Conservation (phyloP, 768 basidiomycete species). For the Trametes elegans region DNA sequence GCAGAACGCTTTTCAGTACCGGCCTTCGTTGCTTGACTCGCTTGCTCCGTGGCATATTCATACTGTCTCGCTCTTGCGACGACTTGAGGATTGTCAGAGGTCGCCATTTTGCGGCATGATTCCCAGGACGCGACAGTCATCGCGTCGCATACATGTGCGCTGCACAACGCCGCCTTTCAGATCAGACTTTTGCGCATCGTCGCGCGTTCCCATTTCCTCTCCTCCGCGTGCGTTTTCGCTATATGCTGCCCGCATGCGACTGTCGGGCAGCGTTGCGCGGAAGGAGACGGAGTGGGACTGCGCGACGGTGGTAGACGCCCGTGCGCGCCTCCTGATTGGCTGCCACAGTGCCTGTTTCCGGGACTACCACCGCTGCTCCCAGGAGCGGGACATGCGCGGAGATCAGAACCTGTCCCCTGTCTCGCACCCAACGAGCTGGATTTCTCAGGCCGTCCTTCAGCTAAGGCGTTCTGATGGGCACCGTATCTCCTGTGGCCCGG, state of each 20-base stretch:
- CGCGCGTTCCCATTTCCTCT: not conserved
- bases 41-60: not conserved
- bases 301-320: not conserved
- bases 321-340: slow-evolving; percentile 2
- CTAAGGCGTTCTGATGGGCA: not conserved
- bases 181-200: no score
- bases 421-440: not conserved
- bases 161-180: no score
- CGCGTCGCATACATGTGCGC: no score
- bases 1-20: not conserved
- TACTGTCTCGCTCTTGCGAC: not conserved
- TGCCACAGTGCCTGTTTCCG: not conserved
- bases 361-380: not conserved
- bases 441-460: not conserved
- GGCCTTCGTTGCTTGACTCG: not conserved
- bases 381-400: not conserved
- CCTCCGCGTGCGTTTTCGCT: not conserved
- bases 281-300: not conserved
- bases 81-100: not conserved
- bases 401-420: slow-evolving; percentile 1
- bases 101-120: not conserved
- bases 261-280: not conserved
- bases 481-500: not conserved
- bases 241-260: not conserved
- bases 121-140: no score